Evolutionary conservation across 306 rosid genomes (phyloP), one percentile per base, ranked within the genome.

Genomic region (Delonix regia): DNA sequence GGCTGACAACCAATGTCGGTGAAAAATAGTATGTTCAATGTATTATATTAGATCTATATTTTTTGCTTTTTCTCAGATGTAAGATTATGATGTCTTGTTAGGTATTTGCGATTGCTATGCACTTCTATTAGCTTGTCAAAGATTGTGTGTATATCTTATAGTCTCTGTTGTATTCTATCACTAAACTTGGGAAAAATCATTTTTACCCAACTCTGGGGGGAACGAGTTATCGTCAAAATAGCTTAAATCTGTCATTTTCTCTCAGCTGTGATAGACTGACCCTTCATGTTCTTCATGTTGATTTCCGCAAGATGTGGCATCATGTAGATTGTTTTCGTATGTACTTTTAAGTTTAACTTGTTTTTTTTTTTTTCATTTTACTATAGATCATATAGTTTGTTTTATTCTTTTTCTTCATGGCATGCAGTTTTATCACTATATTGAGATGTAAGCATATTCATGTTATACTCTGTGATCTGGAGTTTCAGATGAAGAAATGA

Each of bases 371-470:
- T 45, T 45, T 45, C 5, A 19, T 63, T 69, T 41, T 27, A 53
- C 74, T 71, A 63, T 44, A 44, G 12, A 39, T 4, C 41, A 3
- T 21, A 10, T 66, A 21, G 45, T 48, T 73, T 67, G 19, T 49
- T 66, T 21, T 21, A 9, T 53, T 70, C 45, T 51, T 63, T 82
- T 56, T 59, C 27, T 49, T 44, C 38, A 30, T 44, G 62, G 28
- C 41, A 27, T 55, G 49, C 52, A 55, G n/a, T 80, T 64, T 72
- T 65, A 14, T 19, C n/a, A 3, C 5, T 41, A 53, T 47, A 25
- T 60, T 36, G 73, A 61, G 51, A 42, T 53, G 59, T 27, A 12
- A 73, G 72, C 80, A 47, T 73, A 41, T 67, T 83, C 42, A 25
- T 21, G 27, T 47, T 42, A 24, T 67, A 13, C 72, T 48, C 19